A percentile compares a stretch with the other conserved stretches of the same genome.
Conservation (phyloP, 2,329 filamentous ascomycete genomes). For the Phaeomoniella chlamydospora region DNA sequence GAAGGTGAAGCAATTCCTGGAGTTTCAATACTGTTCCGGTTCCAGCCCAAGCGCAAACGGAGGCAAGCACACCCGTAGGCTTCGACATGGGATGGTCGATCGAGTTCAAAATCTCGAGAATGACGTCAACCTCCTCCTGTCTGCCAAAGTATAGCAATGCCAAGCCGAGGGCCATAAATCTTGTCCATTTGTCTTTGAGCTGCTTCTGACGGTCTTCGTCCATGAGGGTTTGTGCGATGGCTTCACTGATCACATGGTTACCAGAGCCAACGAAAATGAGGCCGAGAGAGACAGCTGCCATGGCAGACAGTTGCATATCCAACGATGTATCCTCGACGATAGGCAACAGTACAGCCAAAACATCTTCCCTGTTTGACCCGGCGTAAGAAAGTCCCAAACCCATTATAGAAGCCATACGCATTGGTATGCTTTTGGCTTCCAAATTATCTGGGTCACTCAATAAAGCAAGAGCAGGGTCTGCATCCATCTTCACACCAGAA, state of each 20-base stretch:
- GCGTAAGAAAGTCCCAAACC: conserved; percentile 89
- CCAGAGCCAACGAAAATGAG: conserved; percentile 87
- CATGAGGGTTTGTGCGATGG: conserved; percentile 81
- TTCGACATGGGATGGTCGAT: conserved; percentile 95
- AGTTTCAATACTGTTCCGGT: conserved; percentile 95
- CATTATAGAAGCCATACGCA: conserved; percentile 82
- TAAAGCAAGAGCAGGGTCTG: conserved; percentile 78
- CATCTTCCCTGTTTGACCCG: conserved; percentile 78
- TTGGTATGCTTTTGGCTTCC: conserved; percentile 59
- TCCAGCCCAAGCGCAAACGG: conserved; percentile 95
- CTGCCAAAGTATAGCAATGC: conserved; percentile 90
- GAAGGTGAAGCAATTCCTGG: conserved; percentile 92
- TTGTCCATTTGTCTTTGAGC: conserved; percentile 94
- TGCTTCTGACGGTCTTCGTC: conserved; percentile 85
- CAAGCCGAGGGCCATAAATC: conserved; percentile 87
- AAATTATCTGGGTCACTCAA: conserved; percentile 70
- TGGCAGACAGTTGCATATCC: conserved; percentile 91
- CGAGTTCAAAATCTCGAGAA: conserved; percentile 89
- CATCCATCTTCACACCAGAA: conserved; percentile 76
- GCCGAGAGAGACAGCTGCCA: conserved; percentile 84
- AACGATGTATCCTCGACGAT: conserved; percentile 72
- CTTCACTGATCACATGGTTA: conserved; percentile 78
- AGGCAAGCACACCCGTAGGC: conserved; percentile 84
- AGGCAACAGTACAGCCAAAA: conserved; percentile 74
- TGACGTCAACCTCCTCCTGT: conserved; percentile 97